These are phyloP conservation scores for Capronia epimyces DNA, from an alignment of 2,329 filamentous ascomycete genomes.

Conservation along the genomic window DNA sequence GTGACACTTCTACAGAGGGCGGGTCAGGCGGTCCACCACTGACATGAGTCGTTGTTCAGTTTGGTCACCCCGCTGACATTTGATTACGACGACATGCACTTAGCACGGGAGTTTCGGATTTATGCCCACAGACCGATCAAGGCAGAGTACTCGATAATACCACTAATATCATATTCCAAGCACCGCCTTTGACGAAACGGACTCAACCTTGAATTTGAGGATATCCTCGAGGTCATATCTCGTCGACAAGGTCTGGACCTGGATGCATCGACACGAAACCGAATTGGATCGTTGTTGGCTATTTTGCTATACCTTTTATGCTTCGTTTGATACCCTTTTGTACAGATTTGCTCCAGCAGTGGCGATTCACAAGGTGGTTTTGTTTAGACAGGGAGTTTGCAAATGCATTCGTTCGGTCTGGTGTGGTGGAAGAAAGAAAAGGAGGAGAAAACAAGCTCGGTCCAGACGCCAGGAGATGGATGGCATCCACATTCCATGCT, in stretches of 20 bases:
- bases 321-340: slow-evolving; percentile 24
- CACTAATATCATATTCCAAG: slow-evolving; percentile 21
- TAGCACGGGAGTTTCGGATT: slow-evolving; percentile 20
- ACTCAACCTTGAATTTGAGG: background rate
- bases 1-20: slow-evolving; percentile 66
- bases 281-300: slow-evolving; percentile 4
- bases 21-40: slow-evolving; percentile 40
- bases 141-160: slow-evolving; percentile 24
- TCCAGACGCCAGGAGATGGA: too few species aligned
- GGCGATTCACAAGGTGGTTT: background rate
- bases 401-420: too few species aligned
- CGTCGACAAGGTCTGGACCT: slow-evolving; percentile 4
- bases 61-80: slow-evolving; percentile 9
- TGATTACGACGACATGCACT: slow-evolving; percentile 25
- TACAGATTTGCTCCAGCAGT: slow-evolving; percentile 6
- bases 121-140: slow-evolving; percentile 13
- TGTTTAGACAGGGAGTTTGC: background rate
- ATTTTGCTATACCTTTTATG: slow-evolving; percentile 10
- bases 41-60: slow-evolving; percentile 12
- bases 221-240: slow-evolving; percentile 2
- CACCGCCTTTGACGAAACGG: slow-evolving; percentile 2
- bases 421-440: too few species aligned
- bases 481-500: too few species aligned
- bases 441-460: too few species aligned
- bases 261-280: slow-evolving; percentile 4